Conservation (phyloP, 1,139 yeast species). For the Hansenula lynferdii region DNA sequence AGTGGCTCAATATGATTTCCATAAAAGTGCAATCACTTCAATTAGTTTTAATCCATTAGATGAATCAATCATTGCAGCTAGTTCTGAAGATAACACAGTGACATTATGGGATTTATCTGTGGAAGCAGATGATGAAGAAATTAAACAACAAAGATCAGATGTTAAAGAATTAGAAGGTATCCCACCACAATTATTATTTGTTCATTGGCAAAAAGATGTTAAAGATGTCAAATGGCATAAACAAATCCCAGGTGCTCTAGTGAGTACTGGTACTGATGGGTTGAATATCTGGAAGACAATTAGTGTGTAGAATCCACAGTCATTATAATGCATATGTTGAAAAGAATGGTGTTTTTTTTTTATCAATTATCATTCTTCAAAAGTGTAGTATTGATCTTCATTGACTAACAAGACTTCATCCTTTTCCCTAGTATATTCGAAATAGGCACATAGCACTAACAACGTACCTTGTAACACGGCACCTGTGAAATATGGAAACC, state of each 20-base stretch:
- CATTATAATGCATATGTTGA: not conserved
- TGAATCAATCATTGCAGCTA: constrained; percentile 92
- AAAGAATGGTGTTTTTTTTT: too few species aligned
- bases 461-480: constrained; percentile 60
- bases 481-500: constrained; percentile 77
- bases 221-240: constrained; percentile 98
- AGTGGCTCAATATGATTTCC: constrained; percentile 93
- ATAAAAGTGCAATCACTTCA: constrained; percentile 87
- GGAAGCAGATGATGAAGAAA: constrained; percentile 95
- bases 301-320: constrained; percentile 50
- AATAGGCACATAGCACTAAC: constrained; percentile 47
- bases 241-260: constrained; percentile 94
- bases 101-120: constrained; percentile 97
- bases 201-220: constrained; percentile 97
- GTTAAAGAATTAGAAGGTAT: constrained; percentile 79
- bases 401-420: constrained; percentile 1
- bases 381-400: constrained; percentile 1
- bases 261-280: constrained; percentile 95
- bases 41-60: constrained; percentile 94
- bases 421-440: constrained; percentile 18
- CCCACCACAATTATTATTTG: constrained; percentile 94
- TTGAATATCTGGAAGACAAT: constrained; percentile 95
- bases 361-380: not conserved
- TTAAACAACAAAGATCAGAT: constrained; percentile 65
- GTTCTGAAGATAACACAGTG: constrained; percentile 94